Evolutionary conservation across 345 rosid genomes (phyloP).

Genomic region (Stellera chamaejasme): DNA sequence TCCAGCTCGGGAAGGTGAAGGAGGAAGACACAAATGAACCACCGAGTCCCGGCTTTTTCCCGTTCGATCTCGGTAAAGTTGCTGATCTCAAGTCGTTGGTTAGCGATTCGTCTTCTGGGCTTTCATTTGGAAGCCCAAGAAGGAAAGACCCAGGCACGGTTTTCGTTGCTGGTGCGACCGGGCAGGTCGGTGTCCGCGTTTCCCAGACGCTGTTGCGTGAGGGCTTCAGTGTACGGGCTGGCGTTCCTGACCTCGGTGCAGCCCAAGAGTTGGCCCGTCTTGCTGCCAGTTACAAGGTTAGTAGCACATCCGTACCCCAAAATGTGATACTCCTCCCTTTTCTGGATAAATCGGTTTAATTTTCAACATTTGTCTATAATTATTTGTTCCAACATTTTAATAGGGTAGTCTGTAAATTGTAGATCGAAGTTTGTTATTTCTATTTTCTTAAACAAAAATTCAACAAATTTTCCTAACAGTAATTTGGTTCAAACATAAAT

Average conservation of each 20-base stretch:
- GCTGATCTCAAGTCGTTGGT: slow-evolving; percentile 55
- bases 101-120: slow-evolving; percentile 38
- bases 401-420: too few species aligned
- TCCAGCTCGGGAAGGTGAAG: slow-evolving; percentile 34
- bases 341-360: too few species aligned
- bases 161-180: slow-evolving; percentile 91
- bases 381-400: too few species aligned
- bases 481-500: too few species aligned
- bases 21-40: slow-evolving; percentile 28
- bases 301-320: too few species aligned
- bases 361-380: too few species aligned
- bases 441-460: too few species aligned
- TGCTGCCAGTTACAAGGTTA: slow-evolving; percentile 75
- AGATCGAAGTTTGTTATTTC: too few species aligned
- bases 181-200: slow-evolving; percentile 83
- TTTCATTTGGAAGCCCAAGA: slow-evolving; percentile 48
- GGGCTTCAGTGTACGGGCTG: slow-evolving; percentile 88
- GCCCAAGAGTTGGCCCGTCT: slow-evolving; percentile 91
- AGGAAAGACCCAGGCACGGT: slow-evolving; percentile 78
- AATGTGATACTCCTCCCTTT: too few species aligned
- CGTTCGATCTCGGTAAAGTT: slow-evolving; percentile 47
- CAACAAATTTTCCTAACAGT: too few species aligned
- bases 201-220: slow-evolving; percentile 60
- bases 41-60: slow-evolving; percentile 43
- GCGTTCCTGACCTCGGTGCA: slow-evolving; percentile 70